Evolutionary conservation across 2,329 filamentous ascomycete genomes (phyloP).

Genomic region (Beauveria medogensis): DNA sequence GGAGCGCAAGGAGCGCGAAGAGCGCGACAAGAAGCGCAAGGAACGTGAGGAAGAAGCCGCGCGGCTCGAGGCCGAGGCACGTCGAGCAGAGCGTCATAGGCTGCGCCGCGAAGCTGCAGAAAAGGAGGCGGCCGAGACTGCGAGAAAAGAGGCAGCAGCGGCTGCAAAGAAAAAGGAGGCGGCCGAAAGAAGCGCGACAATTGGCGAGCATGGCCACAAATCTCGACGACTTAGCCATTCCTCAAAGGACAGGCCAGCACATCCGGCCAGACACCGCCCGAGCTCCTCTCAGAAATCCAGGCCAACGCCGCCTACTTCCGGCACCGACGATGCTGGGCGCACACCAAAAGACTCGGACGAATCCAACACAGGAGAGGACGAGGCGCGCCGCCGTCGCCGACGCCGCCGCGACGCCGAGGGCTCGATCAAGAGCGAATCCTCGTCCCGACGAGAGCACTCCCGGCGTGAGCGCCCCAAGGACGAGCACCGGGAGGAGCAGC

Average conservation of each 20-base stretch:
- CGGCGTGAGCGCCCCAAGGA: not conserved
- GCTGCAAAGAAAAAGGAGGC: not conserved
- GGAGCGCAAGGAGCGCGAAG: slow-evolving; percentile 11
- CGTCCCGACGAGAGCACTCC: not conserved
- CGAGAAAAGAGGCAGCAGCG: slow-evolving; percentile 4
- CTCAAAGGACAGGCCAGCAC: slow-evolving; percentile 22
- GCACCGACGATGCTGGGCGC: not conserved
- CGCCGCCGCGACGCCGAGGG: not conserved
- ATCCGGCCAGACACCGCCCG: not conserved
- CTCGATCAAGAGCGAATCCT: slow-evolving; percentile 1
- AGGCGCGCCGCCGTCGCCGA: slow-evolving; percentile 4
- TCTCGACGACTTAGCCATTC: slow-evolving; percentile 36
- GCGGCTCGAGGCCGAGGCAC: slow-evolving; percentile 12
- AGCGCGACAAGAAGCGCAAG: slow-evolving; percentile 13
- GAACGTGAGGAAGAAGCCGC: not conserved
- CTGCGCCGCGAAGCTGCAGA: slow-evolving; percentile 5
- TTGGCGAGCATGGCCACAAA: slow-evolving; percentile 17
- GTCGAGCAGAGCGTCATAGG: not conserved
- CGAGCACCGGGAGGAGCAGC: not conserved
- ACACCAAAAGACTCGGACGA: not conserved
- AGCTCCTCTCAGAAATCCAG: not conserved
- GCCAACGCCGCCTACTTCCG: not conserved
- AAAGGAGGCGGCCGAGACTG: not conserved
- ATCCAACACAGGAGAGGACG: slow-evolving; percentile 2
- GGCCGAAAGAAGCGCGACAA: not conserved